phyloP scores from a whole-genome alignment of 495 filamentous ascomycete genomes.

The Penicillium salamii region DNA sequence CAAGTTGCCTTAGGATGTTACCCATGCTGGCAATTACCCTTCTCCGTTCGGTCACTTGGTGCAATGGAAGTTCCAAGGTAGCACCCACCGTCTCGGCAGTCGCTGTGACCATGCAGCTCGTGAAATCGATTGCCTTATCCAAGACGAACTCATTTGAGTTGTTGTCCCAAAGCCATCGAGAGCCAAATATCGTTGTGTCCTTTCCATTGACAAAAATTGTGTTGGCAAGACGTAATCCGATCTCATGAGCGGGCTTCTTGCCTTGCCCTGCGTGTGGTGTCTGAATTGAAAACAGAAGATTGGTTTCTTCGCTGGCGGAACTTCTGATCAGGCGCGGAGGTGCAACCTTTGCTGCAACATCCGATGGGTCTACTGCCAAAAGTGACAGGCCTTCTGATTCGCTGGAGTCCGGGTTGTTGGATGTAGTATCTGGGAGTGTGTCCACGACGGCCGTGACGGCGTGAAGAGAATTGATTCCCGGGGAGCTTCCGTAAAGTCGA shows the following conservation, averaged over 20 bases:
- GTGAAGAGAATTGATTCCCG: constrained; percentile 14
- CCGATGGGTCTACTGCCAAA: constrained; percentile 21
- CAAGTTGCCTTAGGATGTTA: constrained; percentile 73
- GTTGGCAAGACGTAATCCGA: constrained; percentile 66
- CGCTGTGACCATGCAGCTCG: constrained; percentile 28
- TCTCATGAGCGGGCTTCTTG: constrained; percentile 19
- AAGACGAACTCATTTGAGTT: constrained; percentile 19
- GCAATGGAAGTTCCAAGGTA: constrained; percentile 48
- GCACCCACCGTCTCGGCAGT: constrained; percentile 14
- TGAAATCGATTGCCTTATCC: constrained; percentile 28
- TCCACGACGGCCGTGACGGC: constrained; percentile 39
- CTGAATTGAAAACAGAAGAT: constrained; percentile 29
- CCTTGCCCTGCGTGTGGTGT: not conserved
- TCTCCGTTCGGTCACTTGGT: constrained; percentile 63
- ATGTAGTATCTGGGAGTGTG: constrained; percentile 25
- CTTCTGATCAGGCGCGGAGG: constrained; percentile 31
- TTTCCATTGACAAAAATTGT: constrained; percentile 73
- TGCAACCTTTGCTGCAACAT: constrained; percentile 32
- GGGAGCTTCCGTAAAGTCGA: constrained; percentile 16
- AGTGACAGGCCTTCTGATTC: constrained; percentile 38
- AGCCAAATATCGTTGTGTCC: constrained; percentile 57
- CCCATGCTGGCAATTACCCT: constrained; percentile 68
- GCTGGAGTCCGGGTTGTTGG: not conserved
- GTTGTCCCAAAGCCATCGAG: constrained; percentile 48
- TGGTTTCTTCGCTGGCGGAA: constrained; percentile 31